Base-by-base conservation (phyloP, 805 yeast genomes). In the Kuraishia capsulata region DNA sequence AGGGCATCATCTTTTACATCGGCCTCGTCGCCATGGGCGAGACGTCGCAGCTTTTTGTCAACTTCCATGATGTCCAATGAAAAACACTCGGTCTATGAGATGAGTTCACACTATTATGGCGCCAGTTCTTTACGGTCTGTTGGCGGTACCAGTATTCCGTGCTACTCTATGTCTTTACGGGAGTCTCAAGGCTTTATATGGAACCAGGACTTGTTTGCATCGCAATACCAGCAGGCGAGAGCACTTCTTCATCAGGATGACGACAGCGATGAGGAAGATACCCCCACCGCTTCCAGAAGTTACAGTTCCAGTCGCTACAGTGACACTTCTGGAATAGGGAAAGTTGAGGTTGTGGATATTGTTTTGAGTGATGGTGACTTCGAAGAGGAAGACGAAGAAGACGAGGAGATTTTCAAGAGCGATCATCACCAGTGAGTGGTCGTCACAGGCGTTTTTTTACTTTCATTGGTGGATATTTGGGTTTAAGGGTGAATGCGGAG, bases 131-230 rank as follows among this genome's bases (percentile, higher is more conserved):
- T 23, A 13, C 31, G 31, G 14, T 14, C 17, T 28, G 9, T 13
- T 17, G 6, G 31, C 17, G 17, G 31, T 11, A 44, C 44, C 30
- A 43, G 51, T 23, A 47, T 53, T n/a, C 59, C 69, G 5, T 45
- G 61, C 1, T 65, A 51, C 39, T 61, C 68, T 13, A 64, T 78
- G 28, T 65, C 73, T 13, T 58, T 78, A 30, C 66, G 64, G 19
- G 82, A 80, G 48, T 71, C 81, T 24, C 89, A 82, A 51, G 92
- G 92, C 3, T 82, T 81, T 48, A 57, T 73, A 2, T 82, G 86
- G 74, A 81, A 82, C 52, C 89, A 81, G 50, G 89, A 81, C 48
- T 57, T 81, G 34, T 82, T 81, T 65, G 89, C 87, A 2, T 65
- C 79, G 2, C 78, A 79, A 21, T 78, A 76, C 52, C 84, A 79